Conservation (phyloP, 208 protist genomes). For the Strigomonas galati region DNA sequence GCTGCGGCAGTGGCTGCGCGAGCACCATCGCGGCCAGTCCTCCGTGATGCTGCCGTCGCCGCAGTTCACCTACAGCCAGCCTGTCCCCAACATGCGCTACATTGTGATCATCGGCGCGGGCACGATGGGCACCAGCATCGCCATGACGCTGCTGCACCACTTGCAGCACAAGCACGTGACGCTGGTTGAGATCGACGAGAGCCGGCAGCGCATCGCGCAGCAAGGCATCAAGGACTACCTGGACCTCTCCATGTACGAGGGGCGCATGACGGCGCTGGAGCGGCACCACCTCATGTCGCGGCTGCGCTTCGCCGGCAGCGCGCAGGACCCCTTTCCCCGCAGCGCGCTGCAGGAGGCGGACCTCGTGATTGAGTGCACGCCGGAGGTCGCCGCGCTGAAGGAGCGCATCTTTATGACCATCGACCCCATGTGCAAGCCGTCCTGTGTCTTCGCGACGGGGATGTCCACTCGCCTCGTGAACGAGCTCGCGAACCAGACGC, state of each 20-base stretch:
- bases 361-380: slow-evolving; percentile 73
- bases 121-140: slow-evolving; percentile 75
- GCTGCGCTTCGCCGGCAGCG: slow-evolving; percentile 29
- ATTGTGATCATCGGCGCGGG: slow-evolving; percentile 82
- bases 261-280: slow-evolving; percentile 24
- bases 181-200: slow-evolving; percentile 68
- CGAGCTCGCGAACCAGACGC: slow-evolving; percentile 56
- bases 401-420: slow-evolving; percentile 67
- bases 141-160: slow-evolving; percentile 53
- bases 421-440: slow-evolving; percentile 55
- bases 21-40: neutral
- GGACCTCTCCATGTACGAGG: slow-evolving; percentile 24
- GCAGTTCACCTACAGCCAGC: neutral
- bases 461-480: slow-evolving; percentile 58
- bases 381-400: slow-evolving; percentile 64
- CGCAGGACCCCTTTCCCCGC: slow-evolving; percentile 25
- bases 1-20: neutral
- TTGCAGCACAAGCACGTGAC: slow-evolving; percentile 48
- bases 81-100: slow-evolving; percentile 18
- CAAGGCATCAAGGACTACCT: slow-evolving; percentile 29
- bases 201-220: slow-evolving; percentile 19
- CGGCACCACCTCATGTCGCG: slow-evolving; percentile 29
- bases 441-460: slow-evolving; percentile 71
- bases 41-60: neutral
- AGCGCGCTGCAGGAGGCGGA: slow-evolving; percentile 40